Conservation (phyloP, 371 early-diverging fungal genomes). For the Lichtheimia corymbifera region DNA sequence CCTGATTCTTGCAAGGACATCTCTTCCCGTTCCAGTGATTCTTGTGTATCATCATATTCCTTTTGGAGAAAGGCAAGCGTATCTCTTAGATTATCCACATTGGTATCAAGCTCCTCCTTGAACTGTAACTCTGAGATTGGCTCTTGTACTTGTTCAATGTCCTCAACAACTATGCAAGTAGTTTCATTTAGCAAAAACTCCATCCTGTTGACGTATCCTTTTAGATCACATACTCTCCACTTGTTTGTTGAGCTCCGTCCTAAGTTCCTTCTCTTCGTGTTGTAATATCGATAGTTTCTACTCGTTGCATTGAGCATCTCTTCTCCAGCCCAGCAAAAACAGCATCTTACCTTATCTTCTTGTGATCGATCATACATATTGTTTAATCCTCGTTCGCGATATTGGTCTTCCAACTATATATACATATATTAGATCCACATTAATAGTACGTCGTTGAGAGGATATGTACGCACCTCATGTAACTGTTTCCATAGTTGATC, state of each 20-base stretch:
- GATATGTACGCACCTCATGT: conserved; percentile 19
- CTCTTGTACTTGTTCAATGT: conserved; percentile 11
- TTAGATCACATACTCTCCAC: conserved; percentile 3
- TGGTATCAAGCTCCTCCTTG: conserved; percentile 24
- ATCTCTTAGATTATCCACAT: conserved; percentile 16
- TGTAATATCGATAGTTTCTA: conserved; percentile 11
- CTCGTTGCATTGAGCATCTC: not conserved
- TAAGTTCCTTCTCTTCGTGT: conserved; percentile 16
- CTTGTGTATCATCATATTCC: conserved; percentile 14
- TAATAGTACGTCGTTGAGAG: not conserved
- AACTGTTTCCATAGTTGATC: conserved; percentile 32
- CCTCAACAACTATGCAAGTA: conserved; percentile 8
- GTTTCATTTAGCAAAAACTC: not conserved
- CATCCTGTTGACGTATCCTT: not conserved
- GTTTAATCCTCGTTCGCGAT: conserved; percentile 6
- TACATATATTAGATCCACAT: not conserved
- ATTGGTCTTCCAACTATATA: conserved; percentile 20
- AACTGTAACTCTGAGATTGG: conserved; percentile 22
- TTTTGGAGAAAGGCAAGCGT: conserved; percentile 16
- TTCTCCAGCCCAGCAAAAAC: not conserved
- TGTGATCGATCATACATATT: not conserved
- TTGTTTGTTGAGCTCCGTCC: conserved; percentile 12
- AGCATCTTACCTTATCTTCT: conserved; percentile 10
- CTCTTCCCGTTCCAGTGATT: conserved; percentile 14
- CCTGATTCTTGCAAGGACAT: conserved; percentile 21